Conservation (phyloP, 331 rosid species). For the Saraca asoca region DNA sequence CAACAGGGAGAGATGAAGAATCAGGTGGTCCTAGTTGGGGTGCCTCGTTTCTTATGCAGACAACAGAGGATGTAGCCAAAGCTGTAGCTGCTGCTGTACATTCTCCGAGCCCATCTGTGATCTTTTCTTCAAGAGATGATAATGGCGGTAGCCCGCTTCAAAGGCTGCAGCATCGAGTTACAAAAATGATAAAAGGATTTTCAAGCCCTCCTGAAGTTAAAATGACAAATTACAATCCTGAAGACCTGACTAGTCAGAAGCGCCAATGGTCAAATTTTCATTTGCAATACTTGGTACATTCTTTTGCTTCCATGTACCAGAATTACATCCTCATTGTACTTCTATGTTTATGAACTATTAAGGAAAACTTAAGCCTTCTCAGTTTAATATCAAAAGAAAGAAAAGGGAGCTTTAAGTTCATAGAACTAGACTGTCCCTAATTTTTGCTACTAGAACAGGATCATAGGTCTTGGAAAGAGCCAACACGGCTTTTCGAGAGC, state of each 20-base stretch:
- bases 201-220: conserved; percentile 64
- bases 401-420: too few species aligned
- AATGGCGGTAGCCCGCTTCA: conserved; percentile 63
- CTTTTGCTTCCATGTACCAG: conserved; percentile 23
- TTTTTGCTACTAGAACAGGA: conserved; percentile 63
- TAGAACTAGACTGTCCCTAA: conserved; percentile 26
- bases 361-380: conserved; percentile 24
- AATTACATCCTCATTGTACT: conserved; percentile 17
- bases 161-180: conserved; percentile 67
- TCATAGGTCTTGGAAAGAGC: conserved; percentile 82
- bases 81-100: conserved; percentile 61
- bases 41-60: conserved; percentile 64
- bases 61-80: conserved; percentile 68
- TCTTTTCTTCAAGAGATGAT: conserved; percentile 68
- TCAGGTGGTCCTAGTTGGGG: conserved; percentile 76
- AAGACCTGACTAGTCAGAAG: conserved; percentile 84
- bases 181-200: conserved; percentile 69
- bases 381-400: background rate
- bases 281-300: conserved; percentile 69
- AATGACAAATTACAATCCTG: conserved; percentile 75
- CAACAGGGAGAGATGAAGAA: conserved; percentile 60
- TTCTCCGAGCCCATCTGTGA: conserved; percentile 62
- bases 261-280: conserved; percentile 97
- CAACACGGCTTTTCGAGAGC: conserved; percentile 87
- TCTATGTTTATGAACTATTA: conserved; percentile 3